phyloP scores from a whole-genome alignment of 169 alveolate genomes.

The Cystoisospora suis region DNA sequence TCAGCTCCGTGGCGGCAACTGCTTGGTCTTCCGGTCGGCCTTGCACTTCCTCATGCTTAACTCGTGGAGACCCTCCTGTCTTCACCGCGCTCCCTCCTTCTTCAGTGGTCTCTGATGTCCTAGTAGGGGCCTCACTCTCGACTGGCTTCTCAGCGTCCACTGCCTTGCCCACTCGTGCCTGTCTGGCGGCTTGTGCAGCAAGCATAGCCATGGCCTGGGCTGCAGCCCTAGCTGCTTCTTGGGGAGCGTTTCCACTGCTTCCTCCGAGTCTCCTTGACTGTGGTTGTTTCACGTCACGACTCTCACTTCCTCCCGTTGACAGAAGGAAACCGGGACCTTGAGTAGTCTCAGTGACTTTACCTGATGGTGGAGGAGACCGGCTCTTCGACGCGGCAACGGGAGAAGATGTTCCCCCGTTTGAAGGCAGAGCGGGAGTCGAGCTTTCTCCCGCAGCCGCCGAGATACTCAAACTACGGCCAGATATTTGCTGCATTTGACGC shows the following conservation, averaged over 20 bases:
- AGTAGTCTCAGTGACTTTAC: no score
- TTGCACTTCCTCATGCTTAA: background rate
- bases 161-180: background rate
- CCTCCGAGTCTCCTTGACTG: background rate
- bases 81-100: background rate
- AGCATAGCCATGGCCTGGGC: background rate
- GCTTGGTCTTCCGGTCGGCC: constrained; percentile 13
- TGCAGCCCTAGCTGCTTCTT: background rate
- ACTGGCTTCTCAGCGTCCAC: background rate
- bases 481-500: constrained; percentile 30
- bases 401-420: no score
- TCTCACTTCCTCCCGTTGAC: background rate
- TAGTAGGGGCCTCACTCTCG: background rate
- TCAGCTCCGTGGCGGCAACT: background rate
- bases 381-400: no score
- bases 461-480: no score
- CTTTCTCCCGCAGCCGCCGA: no score
- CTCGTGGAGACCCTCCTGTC: background rate
- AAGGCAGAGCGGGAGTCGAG: no score
- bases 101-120: background rate
- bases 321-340: no score
- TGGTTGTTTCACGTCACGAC: background rate
- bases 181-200: background rate
- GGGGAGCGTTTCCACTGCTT: background rate
- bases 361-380: no score